phyloP scores from a whole-genome alignment of 352 stramenopile species.

The Phytophthora cactorum region DNA sequence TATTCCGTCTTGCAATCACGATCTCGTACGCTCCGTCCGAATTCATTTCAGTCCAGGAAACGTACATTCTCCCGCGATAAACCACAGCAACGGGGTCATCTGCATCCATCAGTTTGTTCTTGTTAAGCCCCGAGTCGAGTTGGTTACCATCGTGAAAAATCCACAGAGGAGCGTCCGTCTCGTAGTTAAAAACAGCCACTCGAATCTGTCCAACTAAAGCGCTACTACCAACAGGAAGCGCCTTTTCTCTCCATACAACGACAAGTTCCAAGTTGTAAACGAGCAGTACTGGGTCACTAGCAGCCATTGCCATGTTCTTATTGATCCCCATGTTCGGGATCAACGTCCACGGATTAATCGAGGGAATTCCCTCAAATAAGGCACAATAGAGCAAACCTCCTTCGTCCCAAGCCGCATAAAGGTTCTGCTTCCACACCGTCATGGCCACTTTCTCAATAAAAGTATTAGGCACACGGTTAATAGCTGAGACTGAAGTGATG shows the following conservation, averaged over 20 bases:
- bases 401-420: conserved; percentile 82
- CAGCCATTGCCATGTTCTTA: conserved; percentile 56
- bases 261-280: conserved; percentile 70
- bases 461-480: conserved; percentile 56
- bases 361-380: conserved; percentile 51
- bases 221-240: conserved; percentile 13
- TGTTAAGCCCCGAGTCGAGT: conserved; percentile 50
- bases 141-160: conserved; percentile 80
- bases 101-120: conserved; percentile 50
- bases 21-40: conserved; percentile 48
- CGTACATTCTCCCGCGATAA: conserved; percentile 64
- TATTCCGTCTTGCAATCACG: conserved; percentile 51
- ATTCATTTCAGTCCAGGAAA: conserved; percentile 64
- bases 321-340: conserved; percentile 73
- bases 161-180: conserved; percentile 59
- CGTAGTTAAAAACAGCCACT: conserved; percentile 59
- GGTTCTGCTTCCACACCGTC: conserved; percentile 44
- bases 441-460: conserved; percentile 61
- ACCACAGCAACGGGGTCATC: conserved; percentile 45
- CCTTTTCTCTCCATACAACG: conserved; percentile 65
- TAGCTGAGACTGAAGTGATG: conserved; percentile 23
- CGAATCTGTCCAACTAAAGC: conserved; percentile 56
- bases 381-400: conserved; percentile 63
- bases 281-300: conserved; percentile 49
- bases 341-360: conserved; percentile 51